Conservation (phyloP, 352 stramenopile genomes). For the Blastocystis sp. region DNA sequence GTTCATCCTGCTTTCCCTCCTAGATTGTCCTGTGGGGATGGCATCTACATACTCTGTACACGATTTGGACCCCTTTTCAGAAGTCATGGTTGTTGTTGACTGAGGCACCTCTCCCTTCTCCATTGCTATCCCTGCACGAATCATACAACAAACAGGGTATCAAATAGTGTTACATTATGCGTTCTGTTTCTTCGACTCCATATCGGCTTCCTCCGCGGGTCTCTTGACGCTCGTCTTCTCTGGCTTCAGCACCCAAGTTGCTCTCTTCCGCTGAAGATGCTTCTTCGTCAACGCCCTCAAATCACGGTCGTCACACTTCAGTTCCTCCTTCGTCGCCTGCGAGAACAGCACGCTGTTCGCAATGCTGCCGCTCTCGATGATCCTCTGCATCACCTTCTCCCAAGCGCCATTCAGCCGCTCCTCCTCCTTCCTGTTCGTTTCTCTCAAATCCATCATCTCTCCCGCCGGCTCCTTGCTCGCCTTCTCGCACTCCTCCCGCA, state of each 20-base stretch:
- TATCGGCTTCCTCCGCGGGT: background rate
- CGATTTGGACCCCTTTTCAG: background rate
- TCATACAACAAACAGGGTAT: background rate
- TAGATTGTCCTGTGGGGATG: background rate
- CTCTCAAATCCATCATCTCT: background rate
- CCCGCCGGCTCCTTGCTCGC: background rate
- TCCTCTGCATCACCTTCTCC: background rate
- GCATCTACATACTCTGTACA: too few species aligned
- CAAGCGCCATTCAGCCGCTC: background rate
- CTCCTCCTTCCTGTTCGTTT: background rate
- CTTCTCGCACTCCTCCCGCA: slow-evolving; percentile 6
- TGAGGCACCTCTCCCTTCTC: background rate
- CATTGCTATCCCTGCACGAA: background rate
- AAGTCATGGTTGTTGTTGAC: background rate
- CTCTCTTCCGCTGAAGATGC: background rate
- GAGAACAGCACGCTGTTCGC: background rate
- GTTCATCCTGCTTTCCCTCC: background rate
- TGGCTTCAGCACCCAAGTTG: background rate
- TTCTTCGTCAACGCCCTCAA: background rate
- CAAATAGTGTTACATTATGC: background rate
- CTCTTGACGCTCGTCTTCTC: background rate
- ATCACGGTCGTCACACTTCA: background rate
- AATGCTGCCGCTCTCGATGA: background rate
- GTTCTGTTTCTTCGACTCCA: background rate
- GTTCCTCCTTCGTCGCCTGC: background rate